A percentile compares a stretch with the other conserved stretches of the same genome.
Evolutionary conservation across 2,329 filamentous ascomycete genomes (phyloP).

Genomic region (Thielaviopsis punctulata): DNA sequence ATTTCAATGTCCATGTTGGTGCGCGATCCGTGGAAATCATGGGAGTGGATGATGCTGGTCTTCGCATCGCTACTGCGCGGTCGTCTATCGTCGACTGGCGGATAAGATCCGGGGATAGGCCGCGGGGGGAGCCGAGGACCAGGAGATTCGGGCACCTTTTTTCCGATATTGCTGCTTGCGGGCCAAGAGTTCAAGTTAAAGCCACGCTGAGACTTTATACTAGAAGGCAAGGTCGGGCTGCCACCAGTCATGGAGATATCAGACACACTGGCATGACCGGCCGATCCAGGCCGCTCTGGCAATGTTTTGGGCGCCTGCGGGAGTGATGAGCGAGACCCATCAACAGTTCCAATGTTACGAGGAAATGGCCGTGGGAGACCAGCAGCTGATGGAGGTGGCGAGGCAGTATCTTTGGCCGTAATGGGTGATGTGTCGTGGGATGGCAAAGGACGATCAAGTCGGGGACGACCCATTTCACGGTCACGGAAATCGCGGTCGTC

Average conservation of each 20-base stretch:
- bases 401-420: conserved; percentile 22
- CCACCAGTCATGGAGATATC: conserved; percentile 10
- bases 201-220: conserved; percentile 3
- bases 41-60: conserved; percentile 18
- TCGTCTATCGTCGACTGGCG: conserved; percentile 24
- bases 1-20: background rate
- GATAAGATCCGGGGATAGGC: conserved; percentile 14
- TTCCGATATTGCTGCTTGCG: conserved; percentile 29
- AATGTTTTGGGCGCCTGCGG: conserved; percentile 16
- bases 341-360: conserved; percentile 40
- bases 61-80: conserved; percentile 38
- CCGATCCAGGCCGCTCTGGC: conserved; percentile 30
- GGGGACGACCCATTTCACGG: conserved; percentile 31
- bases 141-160: conserved; percentile 35
- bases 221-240: conserved; percentile 19
- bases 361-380: conserved; percentile 26
- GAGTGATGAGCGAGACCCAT: conserved; percentile 8
- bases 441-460: conserved; percentile 32
- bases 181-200: conserved; percentile 25
- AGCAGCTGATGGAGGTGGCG: conserved; percentile 40
- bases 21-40: background rate
- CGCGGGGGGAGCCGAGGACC: conserved; percentile 24
- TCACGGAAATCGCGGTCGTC: conserved; percentile 30
- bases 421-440: conserved; percentile 30
- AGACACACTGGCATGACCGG: conserved; percentile 19